These are phyloP conservation scores for Pichia paraexigua DNA, from an alignment of 805 yeast species.

Conservation along the genomic window DNA sequence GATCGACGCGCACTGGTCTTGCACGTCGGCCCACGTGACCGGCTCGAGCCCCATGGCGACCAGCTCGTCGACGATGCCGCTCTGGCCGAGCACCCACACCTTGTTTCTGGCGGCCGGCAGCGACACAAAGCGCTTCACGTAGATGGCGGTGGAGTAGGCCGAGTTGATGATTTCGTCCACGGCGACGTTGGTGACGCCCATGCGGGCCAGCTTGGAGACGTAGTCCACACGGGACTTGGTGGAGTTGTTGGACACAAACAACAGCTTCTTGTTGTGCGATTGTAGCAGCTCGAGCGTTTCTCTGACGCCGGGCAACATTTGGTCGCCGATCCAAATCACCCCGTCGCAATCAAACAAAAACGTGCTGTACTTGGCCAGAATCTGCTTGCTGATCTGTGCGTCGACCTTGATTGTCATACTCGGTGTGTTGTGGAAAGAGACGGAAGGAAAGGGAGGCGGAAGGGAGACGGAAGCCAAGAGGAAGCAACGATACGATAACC, in stretches of 20 bases:
- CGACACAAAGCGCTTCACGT: conserved; percentile 66
- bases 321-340: conserved; percentile 88
- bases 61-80: conserved; percentile 78
- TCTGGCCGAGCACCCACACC: conserved; percentile 80
- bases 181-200: conserved; percentile 38
- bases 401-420: conserved; percentile 42
- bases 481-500: too few species aligned
- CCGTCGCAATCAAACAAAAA: conserved; percentile 97
- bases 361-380: conserved; percentile 67
- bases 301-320: conserved; percentile 64
- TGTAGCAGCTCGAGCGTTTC: conserved; percentile 67
- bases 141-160: conserved; percentile 85
- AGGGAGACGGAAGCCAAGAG: too few species aligned
- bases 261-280: conserved; percentile 49
- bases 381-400: conserved; percentile 39
- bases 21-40: conserved; percentile 54
- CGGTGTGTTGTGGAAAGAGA: too few species aligned
- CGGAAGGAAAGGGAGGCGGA: too few species aligned
- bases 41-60: conserved; percentile 63
- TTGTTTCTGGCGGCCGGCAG: conserved; percentile 66
- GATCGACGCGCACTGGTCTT: conserved; percentile 21
- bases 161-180: conserved; percentile 78
- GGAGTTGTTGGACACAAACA: conserved; percentile 94
- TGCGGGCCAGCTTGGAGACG: conserved; percentile 62
- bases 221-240: conserved; percentile 81